phyloP scores from a whole-genome alignment of 106 monocot species.

The Iris macrosiphon region DNA sequence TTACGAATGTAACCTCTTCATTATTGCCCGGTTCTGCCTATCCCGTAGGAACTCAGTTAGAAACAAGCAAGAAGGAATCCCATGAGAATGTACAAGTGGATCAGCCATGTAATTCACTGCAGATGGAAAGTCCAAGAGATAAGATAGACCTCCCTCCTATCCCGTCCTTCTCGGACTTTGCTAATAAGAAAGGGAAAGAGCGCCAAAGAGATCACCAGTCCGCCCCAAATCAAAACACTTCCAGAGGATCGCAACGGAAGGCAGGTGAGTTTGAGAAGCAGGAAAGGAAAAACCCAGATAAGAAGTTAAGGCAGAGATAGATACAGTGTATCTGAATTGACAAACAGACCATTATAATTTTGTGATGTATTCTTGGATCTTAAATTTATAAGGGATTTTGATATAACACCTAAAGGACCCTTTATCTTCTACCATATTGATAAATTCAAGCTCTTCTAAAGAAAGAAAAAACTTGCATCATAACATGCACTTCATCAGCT shows the following conservation, averaged over 20 bases:
- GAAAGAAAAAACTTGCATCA: too few relatives aligned
- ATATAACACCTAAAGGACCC: too few relatives aligned
- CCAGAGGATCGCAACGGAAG: conserved; percentile 8
- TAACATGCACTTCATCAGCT: too few relatives aligned
- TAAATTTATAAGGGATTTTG: too few relatives aligned
- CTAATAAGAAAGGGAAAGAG: conserved; percentile 29
- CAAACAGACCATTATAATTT: too few relatives aligned
- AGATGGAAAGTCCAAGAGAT: conserved; percentile 3
- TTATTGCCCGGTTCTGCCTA: neutral
- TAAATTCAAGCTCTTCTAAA: too few relatives aligned
- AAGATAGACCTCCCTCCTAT: conserved; percentile 51
- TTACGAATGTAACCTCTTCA: conserved; percentile 4
- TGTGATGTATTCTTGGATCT: too few relatives aligned
- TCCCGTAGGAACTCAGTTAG: neutral
- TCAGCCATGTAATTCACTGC: neutral
- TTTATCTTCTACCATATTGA: too few relatives aligned
- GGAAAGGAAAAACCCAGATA: neutral
- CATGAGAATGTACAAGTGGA: neutral
- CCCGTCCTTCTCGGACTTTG: conserved; percentile 57
- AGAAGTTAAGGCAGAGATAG: conserved; percentile 15
- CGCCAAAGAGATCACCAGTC: neutral
- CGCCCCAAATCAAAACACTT: neutral
- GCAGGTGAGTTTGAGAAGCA: neutral
- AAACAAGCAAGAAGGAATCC: conserved; percentile 2
- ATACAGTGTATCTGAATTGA: neutral